Conservation (phyloP, 2,329 filamentous ascomycete genomes). For the Sclerotinia sclerotiorum region DNA sequence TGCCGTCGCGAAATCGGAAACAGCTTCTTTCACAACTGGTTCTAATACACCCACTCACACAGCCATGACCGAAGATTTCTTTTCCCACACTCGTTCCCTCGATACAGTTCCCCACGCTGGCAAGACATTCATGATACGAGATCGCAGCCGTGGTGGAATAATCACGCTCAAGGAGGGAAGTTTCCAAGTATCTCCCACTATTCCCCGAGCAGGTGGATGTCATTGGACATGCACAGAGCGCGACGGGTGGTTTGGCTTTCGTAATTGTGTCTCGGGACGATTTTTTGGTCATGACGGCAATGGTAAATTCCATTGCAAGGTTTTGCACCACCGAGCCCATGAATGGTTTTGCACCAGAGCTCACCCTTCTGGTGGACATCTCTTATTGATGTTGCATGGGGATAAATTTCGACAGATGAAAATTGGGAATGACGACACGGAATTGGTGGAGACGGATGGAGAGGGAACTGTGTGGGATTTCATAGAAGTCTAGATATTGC, state of each 20-base stretch:
- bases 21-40: not conserved
- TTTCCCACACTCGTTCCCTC: not conserved
- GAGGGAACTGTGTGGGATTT: slow-evolving; percentile 19
- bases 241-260: slow-evolving; percentile 20
- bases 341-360: slow-evolving; percentile 16
- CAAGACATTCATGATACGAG: slow-evolving; percentile 17
- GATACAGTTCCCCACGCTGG: not conserved
- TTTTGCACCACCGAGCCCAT: not conserved
- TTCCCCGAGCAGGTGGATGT: not conserved
- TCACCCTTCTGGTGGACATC: slow-evolving; percentile 9
- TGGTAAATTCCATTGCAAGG: not conserved
- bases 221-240: slow-evolving; percentile 17
- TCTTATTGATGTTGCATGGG: slow-evolving; percentile 13
- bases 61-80: not conserved
- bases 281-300: slow-evolving; percentile 14
- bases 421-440: not conserved
- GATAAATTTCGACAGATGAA: slow-evolving; percentile 17
- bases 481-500: slow-evolving; percentile 1
- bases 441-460: slow-evolving; percentile 19
- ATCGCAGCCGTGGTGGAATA: not conserved
- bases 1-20: not conserved
- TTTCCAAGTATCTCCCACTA: not conserved
- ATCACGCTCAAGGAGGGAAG: not conserved
- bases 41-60: slow-evolving; percentile 14
- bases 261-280: slow-evolving; percentile 13